phyloP scores from a whole-genome alignment of 768 basidiomycete genomes.

The Grammothele lineata region DNA sequence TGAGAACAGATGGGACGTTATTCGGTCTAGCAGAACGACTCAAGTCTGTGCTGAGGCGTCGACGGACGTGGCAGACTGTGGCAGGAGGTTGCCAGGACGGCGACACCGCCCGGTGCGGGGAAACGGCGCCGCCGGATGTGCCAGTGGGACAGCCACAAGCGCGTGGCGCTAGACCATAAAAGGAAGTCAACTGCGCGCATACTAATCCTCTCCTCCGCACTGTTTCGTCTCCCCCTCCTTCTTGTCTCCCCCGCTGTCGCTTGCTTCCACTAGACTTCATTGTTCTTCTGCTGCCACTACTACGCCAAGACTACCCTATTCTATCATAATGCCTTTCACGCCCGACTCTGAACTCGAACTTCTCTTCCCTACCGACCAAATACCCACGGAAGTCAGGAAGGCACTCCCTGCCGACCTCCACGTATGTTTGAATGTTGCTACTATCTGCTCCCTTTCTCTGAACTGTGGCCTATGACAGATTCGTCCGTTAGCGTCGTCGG shows the following conservation, averaged over 20 bases:
- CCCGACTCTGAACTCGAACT: conserved; percentile 69
- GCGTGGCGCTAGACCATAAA: neutral
- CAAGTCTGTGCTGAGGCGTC: too few species aligned
- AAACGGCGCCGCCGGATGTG: too few species aligned
- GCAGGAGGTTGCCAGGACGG: too few species aligned
- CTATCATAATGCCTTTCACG: conserved; percentile 40
- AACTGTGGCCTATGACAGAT: conserved; percentile 50
- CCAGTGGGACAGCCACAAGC: neutral
- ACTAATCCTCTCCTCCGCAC: neutral
- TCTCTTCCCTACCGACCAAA: conserved; percentile 68
- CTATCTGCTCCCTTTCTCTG: neutral
- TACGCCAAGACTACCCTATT: too few species aligned
- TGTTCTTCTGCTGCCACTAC: too few species aligned
- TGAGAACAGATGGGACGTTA: too few species aligned
- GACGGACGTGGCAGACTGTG: too few species aligned
- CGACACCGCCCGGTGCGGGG: too few species aligned
- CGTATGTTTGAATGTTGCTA: conserved; percentile 35
- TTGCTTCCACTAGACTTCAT: too few species aligned
- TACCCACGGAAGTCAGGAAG: conserved; percentile 58
- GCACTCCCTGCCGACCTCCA: conserved; percentile 64
- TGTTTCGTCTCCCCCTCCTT: neutral
- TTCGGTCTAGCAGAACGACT: too few species aligned
- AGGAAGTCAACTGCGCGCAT: neutral
- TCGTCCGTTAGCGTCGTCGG: conserved; percentile 83
- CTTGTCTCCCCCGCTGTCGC: too few species aligned